Evolutionary conservation across 441 rosid genomes (phyloP), one percentile per base, ranked within the genome.

Genomic region (Jatropha multifida): DNA sequence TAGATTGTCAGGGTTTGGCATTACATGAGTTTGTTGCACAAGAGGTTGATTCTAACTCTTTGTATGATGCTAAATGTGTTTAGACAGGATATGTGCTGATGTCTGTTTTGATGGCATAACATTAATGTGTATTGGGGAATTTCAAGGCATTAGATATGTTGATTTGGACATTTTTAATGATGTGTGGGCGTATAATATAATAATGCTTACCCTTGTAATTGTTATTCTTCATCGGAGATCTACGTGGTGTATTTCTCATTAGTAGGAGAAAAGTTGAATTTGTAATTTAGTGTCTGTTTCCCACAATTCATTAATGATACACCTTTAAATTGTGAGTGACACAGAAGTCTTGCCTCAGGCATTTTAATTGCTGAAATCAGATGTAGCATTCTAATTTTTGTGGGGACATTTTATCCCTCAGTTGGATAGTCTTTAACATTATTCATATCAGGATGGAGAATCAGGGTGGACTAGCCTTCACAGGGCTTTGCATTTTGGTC

Each of bases 391-490:
- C 58, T 27, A 56, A 15, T 42, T 54, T 52, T 76, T 52, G 61
- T 66, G 73, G 73, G 62, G 3, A 56, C 51, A 59, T 73, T 60
- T 74, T n/a, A 10, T 40, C 37, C 49, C 54, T 73, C 54, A 72
- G 69, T 27, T 23, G 56, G 54, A 61, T 73, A 75, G 54, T 76
- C 48, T 18, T 71, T 67, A 60, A 65, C 27, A 42, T 73, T 68
- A 46, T 51, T 48, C 40, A 55, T 83, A 83, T 81, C 87, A 94
- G 99, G 99, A 96, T 87, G 99, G 99, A 84, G 99, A 96, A 86
- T 96, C 99, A 65, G 99, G 98, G 62, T 96, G 99, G 98, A 94
- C 94, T 83, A 88, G 98, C 83, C 98, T 96, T 77, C 99, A 94
- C 76, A 83, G 99, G 86, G 98, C 99, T 79, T 85, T 94, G 77